Percentiles rank a stretch among this genome's conserved stretches.
These are phyloP conservation scores for Acer yangbiense DNA, from an alignment of 345 rosid species.

Conservation along the genomic window DNA sequence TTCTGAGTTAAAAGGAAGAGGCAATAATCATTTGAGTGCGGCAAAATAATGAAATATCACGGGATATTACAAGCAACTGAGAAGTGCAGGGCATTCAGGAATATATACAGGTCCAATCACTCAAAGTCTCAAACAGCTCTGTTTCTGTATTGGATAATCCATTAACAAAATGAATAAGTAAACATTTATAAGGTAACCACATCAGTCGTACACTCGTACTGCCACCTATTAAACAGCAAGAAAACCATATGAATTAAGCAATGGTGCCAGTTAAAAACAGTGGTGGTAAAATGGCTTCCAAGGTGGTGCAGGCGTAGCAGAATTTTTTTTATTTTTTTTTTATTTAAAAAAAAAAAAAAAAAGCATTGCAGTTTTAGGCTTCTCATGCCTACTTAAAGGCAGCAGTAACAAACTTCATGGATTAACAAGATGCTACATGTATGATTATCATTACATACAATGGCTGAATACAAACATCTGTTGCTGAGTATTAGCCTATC, in stretches of 20 bases:
- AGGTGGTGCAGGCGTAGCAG: not conserved
- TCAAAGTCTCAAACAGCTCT: not conserved
- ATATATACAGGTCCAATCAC: not conserved
- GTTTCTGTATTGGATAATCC: not conserved
- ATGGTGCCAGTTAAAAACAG: too few relatives aligned
- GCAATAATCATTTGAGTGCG: conserved; percentile 19
- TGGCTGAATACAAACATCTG: not conserved
- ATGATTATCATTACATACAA: conserved; percentile 4
- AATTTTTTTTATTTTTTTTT: too few relatives aligned
- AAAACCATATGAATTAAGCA: not conserved
- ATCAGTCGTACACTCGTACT: not conserved
- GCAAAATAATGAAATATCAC: not conserved
- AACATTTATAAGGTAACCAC: conserved; percentile 3
- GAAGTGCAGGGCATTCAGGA: not conserved
- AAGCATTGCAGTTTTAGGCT: not conserved
- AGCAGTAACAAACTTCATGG: not conserved
- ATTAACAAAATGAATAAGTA: not conserved
- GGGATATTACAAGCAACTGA: not conserved
- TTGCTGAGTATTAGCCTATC: not conserved
- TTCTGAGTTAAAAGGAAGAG: conserved; percentile 55
- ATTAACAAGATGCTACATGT: not conserved
- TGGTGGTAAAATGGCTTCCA: not conserved
- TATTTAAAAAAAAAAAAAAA: not conserved
- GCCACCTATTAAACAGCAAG: not conserved
- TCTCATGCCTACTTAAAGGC: not conserved